A percentile compares a stretch with the other conserved stretches of the same genome.
Evolutionary conservation across 2,329 filamentous ascomycete species (phyloP).

Genomic region (Elsinoe necatrix): DNA sequence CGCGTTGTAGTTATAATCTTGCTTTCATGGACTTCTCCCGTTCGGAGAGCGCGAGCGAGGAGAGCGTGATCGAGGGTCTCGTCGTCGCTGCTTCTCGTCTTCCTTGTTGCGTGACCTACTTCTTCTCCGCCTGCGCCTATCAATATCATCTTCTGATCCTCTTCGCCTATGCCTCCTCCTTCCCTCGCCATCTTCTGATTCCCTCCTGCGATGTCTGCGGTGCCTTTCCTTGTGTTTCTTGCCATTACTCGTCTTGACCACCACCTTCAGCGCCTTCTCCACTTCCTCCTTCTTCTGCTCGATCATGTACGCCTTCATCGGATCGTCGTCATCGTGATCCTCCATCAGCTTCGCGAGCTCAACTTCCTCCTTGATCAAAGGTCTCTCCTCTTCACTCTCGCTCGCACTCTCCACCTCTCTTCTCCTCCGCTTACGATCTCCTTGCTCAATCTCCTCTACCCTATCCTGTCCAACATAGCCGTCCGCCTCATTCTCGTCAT

Average conservation of each 20-base stretch:
- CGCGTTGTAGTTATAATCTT: background rate
- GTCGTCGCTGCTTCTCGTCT: constrained; percentile 9
- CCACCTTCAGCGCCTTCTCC: constrained; percentile 56
- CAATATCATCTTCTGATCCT: constrained; percentile 14
- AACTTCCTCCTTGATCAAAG: constrained; percentile 68
- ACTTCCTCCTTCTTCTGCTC: constrained; percentile 88
- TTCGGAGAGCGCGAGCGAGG: constrained; percentile 5
- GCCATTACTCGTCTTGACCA: constrained; percentile 40
- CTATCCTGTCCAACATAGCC: constrained; percentile 49
- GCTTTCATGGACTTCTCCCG: background rate
- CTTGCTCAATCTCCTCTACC: constrained; percentile 28
- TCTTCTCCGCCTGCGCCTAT: constrained; percentile 16
- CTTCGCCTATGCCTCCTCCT: constrained; percentile 17
- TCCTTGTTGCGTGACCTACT: constrained; percentile 17
- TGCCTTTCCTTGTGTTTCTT: constrained; percentile 26
- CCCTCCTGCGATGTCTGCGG: constrained; percentile 14
- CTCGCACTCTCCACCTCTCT: constrained; percentile 35
- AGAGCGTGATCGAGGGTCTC: constrained; percentile 7
- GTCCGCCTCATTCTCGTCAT: constrained; percentile 52
- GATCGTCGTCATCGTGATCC: constrained; percentile 81
- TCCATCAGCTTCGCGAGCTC: constrained; percentile 67
- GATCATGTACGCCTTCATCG: constrained; percentile 88
- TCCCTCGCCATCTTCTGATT: constrained; percentile 16
- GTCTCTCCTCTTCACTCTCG: constrained; percentile 42
- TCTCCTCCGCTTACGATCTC: constrained; percentile 40